Conservation (phyloP, 805 yeast genomes). For the Candida piceae region DNA sequence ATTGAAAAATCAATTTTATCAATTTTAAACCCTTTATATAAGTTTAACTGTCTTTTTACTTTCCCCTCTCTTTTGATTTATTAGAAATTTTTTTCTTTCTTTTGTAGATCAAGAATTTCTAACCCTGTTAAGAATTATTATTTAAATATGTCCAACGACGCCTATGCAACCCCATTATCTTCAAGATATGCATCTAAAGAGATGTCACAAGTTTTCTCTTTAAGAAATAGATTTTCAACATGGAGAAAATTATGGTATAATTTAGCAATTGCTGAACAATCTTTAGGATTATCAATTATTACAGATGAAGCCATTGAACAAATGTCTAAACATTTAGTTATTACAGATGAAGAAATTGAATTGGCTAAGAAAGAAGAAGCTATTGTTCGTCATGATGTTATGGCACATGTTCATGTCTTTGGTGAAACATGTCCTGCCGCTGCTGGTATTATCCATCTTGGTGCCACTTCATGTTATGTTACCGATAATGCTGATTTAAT, state of each 20-base stretch:
- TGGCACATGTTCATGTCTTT: constrained; percentile 97
- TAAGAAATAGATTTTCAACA: constrained; percentile 91
- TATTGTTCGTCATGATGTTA: constrained; percentile 96
- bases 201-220: constrained; percentile 89
- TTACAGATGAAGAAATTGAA: constrained; percentile 90
- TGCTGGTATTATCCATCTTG: constrained; percentile 95
- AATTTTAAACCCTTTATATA: too few relatives aligned
- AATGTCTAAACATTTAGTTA: constrained; percentile 69
- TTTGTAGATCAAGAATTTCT: too few relatives aligned
- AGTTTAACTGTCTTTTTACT: too few relatives aligned
- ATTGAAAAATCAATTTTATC: too few relatives aligned
- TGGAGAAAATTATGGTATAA: constrained; percentile 98
- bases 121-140: too few relatives aligned
- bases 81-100: too few relatives aligned
- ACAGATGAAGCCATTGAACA: constrained; percentile 89
- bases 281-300: constrained; percentile 78
- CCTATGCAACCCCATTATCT: constrained; percentile 88
- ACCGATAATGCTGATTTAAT: constrained; percentile 98
- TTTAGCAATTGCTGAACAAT: constrained; percentile 92
- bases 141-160: constrained; percentile 46
- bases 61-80: too few relatives aligned
- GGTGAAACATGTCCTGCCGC: constrained; percentile 93
- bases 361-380: constrained; percentile 92
- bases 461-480: constrained; percentile 97
- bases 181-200: constrained; percentile 97